These are phyloP conservation scores for Phytophthora hibernalis DNA, from an alignment of 352 stramenopile species.

Conservation along the genomic window DNA sequence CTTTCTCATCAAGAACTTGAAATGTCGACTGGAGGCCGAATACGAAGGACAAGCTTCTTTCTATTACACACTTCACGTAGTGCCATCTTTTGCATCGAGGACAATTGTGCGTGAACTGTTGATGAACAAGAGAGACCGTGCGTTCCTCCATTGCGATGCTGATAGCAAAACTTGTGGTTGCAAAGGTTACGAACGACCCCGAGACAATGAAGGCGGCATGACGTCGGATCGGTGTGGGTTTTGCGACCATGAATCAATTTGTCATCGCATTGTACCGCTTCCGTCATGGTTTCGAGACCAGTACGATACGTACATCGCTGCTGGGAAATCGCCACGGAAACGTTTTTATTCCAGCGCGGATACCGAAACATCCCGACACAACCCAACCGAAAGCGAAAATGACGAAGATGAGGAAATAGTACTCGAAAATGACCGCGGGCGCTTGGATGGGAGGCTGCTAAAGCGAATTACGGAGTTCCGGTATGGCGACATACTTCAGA, in stretches of 20 bases:
- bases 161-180: conserved; percentile 51
- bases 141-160: conserved; percentile 61
- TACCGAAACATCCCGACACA: conserved; percentile 16
- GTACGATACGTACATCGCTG: conserved; percentile 64
- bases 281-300: conserved; percentile 78
- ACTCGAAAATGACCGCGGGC: conserved; percentile 36
- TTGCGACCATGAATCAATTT: conserved; percentile 44
- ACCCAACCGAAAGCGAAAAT: conserved; percentile 2
- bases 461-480: conserved; percentile 27
- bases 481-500: conserved; percentile 26
- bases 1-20: conserved; percentile 42
- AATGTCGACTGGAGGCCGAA: conserved; percentile 52
- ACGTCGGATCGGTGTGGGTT: conserved; percentile 42
- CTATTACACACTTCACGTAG: conserved; percentile 67
- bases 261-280: conserved; percentile 50
- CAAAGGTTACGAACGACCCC: conserved; percentile 64
- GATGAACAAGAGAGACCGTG: conserved; percentile 32
- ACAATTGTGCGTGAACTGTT: conserved; percentile 48
- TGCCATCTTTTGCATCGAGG: conserved; percentile 58
- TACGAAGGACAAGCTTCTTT: conserved; percentile 71
- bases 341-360: conserved; percentile 5
- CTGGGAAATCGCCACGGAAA: conserved; percentile 3
- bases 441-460: conserved; percentile 27
- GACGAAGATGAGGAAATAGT: conserved; percentile 38
- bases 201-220: not conserved